These are phyloP conservation scores for Medicago truncatula DNA, from an alignment of 306 rosid genomes.

Conservation along the genomic window MtrunA17r5.0-ANR NC_053049.1:16550001-16550500, in stretches of 20 bases:
- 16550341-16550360: conserved; percentile 15
- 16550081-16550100: conserved; percentile 47
- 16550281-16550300: conserved; percentile 28
- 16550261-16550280: conserved; percentile 22
- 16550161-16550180: conserved; percentile 62
- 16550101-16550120: conserved; percentile 53
- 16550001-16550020: no score
- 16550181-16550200: conserved; percentile 37
- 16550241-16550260: conserved; percentile 48
- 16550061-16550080: conserved; percentile 42
- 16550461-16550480: not conserved
- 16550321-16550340: conserved; percentile 36
- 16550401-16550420: not conserved
- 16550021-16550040: not conserved
- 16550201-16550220: conserved; percentile 47
- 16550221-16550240: conserved; percentile 49
- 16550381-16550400: conserved; percentile 13
- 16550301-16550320: conserved; percentile 40
- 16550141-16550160: conserved; percentile 46
- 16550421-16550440: not conserved
- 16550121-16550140: conserved; percentile 47
- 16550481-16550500: no score
- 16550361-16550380: conserved; percentile 33
- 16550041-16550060: conserved; percentile 36
- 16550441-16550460: not conserved